Evolutionary conservation across 2,329 filamentous ascomycete genomes (phyloP).

Genomic region (Stagonosporopsis cucurbitacearum): DNA sequence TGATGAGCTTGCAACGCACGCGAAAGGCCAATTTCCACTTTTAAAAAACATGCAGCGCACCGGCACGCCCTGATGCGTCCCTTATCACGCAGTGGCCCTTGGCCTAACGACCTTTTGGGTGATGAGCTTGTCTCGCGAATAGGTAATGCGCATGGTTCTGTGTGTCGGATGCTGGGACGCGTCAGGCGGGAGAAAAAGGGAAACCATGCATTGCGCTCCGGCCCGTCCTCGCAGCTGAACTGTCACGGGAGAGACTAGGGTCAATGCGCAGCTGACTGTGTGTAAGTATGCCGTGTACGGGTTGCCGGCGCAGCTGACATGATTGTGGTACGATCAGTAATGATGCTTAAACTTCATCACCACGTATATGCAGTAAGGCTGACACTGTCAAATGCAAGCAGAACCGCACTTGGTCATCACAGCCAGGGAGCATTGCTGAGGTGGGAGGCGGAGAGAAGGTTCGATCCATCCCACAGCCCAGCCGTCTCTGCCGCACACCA

Average conservation of each 20-base stretch:
- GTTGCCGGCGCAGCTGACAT: neutral
- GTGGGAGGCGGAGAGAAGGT: constrained; percentile 7
- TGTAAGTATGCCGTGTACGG: too few relatives aligned
- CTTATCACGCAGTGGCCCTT: constrained; percentile 23
- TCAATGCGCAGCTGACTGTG: constrained; percentile 27
- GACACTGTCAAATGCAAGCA: neutral
- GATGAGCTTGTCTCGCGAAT: constrained; percentile 8
- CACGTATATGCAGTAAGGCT: neutral
- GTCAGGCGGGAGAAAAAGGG: constrained; percentile 34
- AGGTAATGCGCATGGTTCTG: constrained; percentile 1
- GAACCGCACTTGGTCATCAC: neutral
- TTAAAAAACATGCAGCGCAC: constrained; percentile 11
- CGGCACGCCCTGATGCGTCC: constrained; percentile 33
- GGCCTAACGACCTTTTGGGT: constrained; percentile 25
- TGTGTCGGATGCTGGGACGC: constrained; percentile 21
- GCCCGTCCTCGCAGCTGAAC: constrained; percentile 41
- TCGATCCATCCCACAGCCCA: constrained; percentile 12
- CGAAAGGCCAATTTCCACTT: constrained; percentile 7
- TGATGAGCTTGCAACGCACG: constrained; percentile 6
- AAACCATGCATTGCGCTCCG: constrained; percentile 43
- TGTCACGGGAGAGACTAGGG: constrained; percentile 39
- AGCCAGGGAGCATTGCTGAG: neutral
- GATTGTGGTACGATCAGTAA: too few relatives aligned
- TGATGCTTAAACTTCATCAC: neutral
- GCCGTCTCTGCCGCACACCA: constrained; percentile 20